Evolutionary conservation across 805 yeast genomes (phyloP).

Genomic region (Candida broadrunensis): DNA sequence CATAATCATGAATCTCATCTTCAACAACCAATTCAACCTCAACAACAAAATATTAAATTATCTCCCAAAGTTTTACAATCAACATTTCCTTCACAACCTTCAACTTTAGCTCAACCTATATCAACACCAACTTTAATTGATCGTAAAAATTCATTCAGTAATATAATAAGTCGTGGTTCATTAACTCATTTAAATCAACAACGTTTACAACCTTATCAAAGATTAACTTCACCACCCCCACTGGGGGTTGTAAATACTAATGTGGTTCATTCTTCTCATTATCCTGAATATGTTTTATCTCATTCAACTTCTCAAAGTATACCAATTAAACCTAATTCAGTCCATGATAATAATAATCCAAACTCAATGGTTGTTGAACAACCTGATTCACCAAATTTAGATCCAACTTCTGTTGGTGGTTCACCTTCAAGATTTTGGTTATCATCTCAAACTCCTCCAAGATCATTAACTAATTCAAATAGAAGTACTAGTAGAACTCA

Average conservation of each 20-base stretch:
- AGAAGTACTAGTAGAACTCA: conserved; percentile 16
- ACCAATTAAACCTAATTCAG: conserved; percentile 19
- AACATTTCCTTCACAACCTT: conserved; percentile 1
- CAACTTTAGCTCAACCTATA: background rate
- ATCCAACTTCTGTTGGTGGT: conserved; percentile 50
- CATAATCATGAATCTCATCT: conserved; percentile 3
- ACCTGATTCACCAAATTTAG: conserved; percentile 54
- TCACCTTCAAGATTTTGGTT: conserved; percentile 57
- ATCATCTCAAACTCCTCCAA: conserved; percentile 53
- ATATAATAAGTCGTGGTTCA: conserved; percentile 10
- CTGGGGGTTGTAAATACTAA: no score
- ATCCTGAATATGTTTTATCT: background rate
- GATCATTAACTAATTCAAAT: conserved; percentile 17
- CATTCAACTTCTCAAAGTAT: conserved; percentile 22
- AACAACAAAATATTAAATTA: background rate
- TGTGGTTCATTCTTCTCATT: background rate
- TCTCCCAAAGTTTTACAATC: conserved; percentile 3
- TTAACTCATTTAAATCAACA: conserved; percentile 25
- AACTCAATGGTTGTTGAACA: background rate
- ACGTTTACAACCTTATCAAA: conserved; percentile 35
- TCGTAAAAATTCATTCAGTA: conserved; percentile 3
- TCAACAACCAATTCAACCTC: conserved; percentile 1
- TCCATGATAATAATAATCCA: background rate
- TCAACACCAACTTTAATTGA: background rate
- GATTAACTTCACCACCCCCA: conserved; percentile 29